Percentiles rank a stretch among this genome's conserved stretches.
Conservation (phyloP, 2,329 filamentous ascomycete species). For the Trichophyton simii region DNA sequence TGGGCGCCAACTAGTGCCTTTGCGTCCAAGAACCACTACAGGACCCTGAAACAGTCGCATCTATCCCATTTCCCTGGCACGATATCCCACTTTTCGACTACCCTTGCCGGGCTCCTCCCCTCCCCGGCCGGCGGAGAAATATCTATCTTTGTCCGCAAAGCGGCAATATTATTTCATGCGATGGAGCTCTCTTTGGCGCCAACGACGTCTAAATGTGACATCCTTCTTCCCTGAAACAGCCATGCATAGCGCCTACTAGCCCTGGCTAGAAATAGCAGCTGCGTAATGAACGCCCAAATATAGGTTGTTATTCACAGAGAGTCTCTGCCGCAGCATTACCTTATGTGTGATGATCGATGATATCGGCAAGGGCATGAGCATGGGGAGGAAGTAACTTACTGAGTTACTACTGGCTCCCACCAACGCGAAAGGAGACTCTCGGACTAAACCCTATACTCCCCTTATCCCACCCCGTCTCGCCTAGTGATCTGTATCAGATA, state of each 20-base stretch:
- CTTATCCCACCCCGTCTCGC: neutral
- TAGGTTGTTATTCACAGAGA: too few species aligned
- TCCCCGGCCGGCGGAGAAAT: neutral
- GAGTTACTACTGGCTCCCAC: neutral
- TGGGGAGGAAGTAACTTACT: neutral
- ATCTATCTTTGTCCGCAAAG: slow-evolving; percentile 1
- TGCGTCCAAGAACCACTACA: neutral
- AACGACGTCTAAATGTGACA: neutral
- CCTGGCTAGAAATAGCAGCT: neutral
- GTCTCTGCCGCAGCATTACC: neutral
- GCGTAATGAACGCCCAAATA: neutral
- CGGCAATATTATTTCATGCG: slow-evolving; percentile 5
- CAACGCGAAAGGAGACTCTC: neutral
- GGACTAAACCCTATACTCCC: neutral
- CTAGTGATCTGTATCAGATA: neutral
- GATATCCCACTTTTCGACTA: neutral
- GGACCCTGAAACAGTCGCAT: neutral
- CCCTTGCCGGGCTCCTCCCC: neutral
- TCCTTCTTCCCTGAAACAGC: neutral
- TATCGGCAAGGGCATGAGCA: neutral
- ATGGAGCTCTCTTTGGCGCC: slow-evolving; percentile 5
- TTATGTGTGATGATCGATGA: neutral
- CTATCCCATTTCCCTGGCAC: neutral
- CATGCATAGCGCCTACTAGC: neutral
- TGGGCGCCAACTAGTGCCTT: neutral